Conservation (phyloP, 768 basidiomycete species). For the Naganishia vaughanmartiniae region DNA sequence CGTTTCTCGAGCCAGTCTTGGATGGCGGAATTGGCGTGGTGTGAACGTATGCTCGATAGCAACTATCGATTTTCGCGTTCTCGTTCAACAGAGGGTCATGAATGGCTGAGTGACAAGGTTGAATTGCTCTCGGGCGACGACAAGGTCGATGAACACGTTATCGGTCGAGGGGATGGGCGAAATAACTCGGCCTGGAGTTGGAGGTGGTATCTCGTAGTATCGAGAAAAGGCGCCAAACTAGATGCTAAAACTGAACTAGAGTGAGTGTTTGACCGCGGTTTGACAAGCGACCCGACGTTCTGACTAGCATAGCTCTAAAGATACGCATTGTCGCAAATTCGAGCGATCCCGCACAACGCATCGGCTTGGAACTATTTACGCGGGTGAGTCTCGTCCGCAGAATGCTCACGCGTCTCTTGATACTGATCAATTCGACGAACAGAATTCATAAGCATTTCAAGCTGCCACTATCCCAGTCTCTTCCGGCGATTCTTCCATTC, state of each 20-base stretch:
- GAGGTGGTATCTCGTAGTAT: slow-evolving; percentile 76
- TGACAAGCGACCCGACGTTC: neutral
- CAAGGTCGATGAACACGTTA: slow-evolving; percentile 27
- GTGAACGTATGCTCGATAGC: slow-evolving; percentile 43
- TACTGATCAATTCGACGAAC: slow-evolving; percentile 13
- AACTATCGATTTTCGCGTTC: slow-evolving; percentile 1
- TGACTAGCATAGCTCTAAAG: slow-evolving; percentile 53
- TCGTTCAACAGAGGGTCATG: neutral
- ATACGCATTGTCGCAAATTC: slow-evolving; percentile 77
- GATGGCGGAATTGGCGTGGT: slow-evolving; percentile 47
- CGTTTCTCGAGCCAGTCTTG: slow-evolving; percentile 36
- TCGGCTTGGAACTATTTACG: slow-evolving; percentile 97
- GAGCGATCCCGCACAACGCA: slow-evolving; percentile 83
- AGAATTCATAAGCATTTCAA: slow-evolving; percentile 60
- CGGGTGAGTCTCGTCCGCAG: slow-evolving; percentile 51
- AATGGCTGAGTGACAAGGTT: neutral
- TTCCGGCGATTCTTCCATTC: slow-evolving; percentile 67
- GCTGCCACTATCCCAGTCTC: slow-evolving; percentile 61
- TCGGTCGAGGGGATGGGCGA: slow-evolving; percentile 74
- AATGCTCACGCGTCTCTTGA: slow-evolving; percentile 12
- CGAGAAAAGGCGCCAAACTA: slow-evolving; percentile 63
- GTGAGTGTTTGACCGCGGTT: slow-evolving; percentile 58
- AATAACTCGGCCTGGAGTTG: slow-evolving; percentile 98
- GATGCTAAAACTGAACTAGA: slow-evolving; percentile 65
- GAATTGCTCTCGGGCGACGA: slow-evolving; percentile 12